A percentile compares a stretch with the other conserved stretches of the same genome.
Evolutionary conservation across 1,284 basidiomycete genomes (phyloP).

Genomic region (Naganishia liquefaciens): DNA sequence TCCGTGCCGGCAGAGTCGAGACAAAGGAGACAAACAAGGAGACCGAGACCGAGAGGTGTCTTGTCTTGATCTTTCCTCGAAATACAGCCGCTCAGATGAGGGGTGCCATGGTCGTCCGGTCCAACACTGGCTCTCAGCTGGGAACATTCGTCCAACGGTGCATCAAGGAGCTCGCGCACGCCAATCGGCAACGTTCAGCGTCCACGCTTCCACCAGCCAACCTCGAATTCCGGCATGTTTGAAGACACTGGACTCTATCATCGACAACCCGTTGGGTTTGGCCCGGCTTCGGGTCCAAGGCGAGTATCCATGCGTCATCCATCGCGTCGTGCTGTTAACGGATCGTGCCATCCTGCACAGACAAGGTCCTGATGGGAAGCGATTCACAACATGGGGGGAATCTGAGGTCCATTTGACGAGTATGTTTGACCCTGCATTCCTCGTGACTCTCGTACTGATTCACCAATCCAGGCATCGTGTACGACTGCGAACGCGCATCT

Average conservation of each 20-base stretch:
- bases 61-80: too few relatives aligned
- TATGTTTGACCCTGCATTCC: neutral
- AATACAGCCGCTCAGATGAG: too few relatives aligned
- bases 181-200: too few relatives aligned
- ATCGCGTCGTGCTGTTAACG: too few relatives aligned
- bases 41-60: too few relatives aligned
- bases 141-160: too few relatives aligned
- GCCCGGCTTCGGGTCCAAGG: conserved; percentile 39
- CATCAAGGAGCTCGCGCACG: too few relatives aligned
- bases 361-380: conserved; percentile 35
- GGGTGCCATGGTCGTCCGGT: too few relatives aligned
- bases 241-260: conserved; percentile 32
- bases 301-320: neutral
- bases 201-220: too few relatives aligned
- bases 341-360: neutral
- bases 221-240: conserved; percentile 22
- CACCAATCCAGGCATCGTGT: conserved; percentile 16
- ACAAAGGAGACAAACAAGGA: too few relatives aligned
- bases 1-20: too few relatives aligned
- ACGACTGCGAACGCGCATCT: conserved; percentile 6
- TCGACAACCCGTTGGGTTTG: conserved; percentile 40
- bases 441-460: neutral
- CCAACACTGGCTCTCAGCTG: too few relatives aligned
- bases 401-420: conserved; percentile 26
- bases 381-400: conserved; percentile 25